phyloP scores from a whole-genome alignment of 768 basidiomycete species.

The Vararia minispora region DNA sequence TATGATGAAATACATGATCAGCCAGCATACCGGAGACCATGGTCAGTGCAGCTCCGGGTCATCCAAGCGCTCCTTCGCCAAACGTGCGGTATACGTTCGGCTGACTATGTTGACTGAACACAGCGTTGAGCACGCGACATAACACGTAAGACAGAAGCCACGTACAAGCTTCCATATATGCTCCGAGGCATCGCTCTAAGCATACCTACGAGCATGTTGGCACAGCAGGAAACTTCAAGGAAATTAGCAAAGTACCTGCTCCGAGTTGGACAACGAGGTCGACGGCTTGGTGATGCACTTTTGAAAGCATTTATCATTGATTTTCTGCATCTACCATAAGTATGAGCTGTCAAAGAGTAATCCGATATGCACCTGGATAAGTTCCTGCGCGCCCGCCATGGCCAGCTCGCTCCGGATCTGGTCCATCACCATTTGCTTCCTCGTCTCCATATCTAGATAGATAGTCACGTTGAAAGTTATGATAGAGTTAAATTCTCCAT shows the following conservation, averaged over 20 bases:
- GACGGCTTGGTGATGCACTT: constrained; percentile 75
- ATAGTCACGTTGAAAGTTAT: too few relatives aligned
- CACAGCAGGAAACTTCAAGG: neutral
- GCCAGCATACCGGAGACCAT: too few relatives aligned
- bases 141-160: constrained; percentile 11
- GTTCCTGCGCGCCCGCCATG: constrained; percentile 66
- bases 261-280: constrained; percentile 52
- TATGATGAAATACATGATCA: too few relatives aligned
- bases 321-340: constrained; percentile 39
- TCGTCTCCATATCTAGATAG: constrained; percentile 24
- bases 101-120: constrained; percentile 68
- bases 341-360: too few relatives aligned
- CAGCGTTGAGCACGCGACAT: neutral
- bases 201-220: constrained; percentile 43
- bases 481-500: neutral
- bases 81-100: constrained; percentile 49
- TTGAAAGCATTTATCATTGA: constrained; percentile 64
- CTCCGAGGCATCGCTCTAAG: constrained; percentile 62
- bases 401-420: constrained; percentile 61
- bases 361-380: constrained; percentile 55
- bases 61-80: constrained; percentile 38
- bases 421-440: constrained; percentile 42
- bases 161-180: constrained; percentile 81
- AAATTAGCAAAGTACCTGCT: constrained; percentile 42
- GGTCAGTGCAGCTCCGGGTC: too few relatives aligned